Percentiles rank a stretch among this genome's conserved stretches.
Conservation (phyloP, 2,329 filamentous ascomycete genomes). For the Nemania abortiva region DNA sequence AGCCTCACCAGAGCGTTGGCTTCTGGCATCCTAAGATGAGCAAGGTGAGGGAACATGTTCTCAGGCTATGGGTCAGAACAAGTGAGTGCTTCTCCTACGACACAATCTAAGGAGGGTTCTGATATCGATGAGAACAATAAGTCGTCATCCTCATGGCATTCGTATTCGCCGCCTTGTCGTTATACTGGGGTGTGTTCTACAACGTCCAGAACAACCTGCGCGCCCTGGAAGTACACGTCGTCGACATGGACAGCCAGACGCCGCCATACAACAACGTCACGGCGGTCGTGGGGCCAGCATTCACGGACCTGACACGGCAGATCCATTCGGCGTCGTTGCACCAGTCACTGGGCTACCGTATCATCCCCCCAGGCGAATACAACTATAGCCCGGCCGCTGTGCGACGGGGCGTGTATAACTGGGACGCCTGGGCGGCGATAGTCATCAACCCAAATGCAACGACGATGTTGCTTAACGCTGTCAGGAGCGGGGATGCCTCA, state of each 20-base stretch:
- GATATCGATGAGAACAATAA: constrained; percentile 36
- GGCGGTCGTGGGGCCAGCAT: constrained; percentile 68
- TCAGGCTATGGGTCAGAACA: constrained; percentile 40
- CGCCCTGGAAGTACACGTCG: constrained; percentile 66
- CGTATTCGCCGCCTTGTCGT: constrained; percentile 66
- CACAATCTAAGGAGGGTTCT: neutral
- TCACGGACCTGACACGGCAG: constrained; percentile 60
- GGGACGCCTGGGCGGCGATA: constrained; percentile 70
- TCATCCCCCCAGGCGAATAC: constrained; percentile 64
- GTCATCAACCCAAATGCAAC: constrained; percentile 74
- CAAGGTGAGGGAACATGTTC: constrained; percentile 41
- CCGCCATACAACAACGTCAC: constrained; percentile 62
- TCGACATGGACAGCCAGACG: constrained; percentile 71
- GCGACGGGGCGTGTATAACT: constrained; percentile 69
- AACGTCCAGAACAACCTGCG: constrained; percentile 61
- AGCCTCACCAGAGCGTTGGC: constrained; percentile 43
- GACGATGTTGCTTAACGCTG: constrained; percentile 65
- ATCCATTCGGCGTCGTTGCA: constrained; percentile 53
- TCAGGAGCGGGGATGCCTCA: constrained; percentile 65
- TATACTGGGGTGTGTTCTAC: constrained; percentile 72
- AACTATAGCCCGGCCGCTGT: constrained; percentile 67
- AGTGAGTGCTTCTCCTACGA: constrained; percentile 35
- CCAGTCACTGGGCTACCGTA: constrained; percentile 62
- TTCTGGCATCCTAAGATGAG: constrained; percentile 46
- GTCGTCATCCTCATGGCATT: constrained; percentile 66